Percentiles rank a stretch among this genome's conserved stretches.
These are phyloP conservation scores for Erigeron canadensis DNA, from an alignment of 129 eudicot species.

Conservation along the genomic window DNA sequence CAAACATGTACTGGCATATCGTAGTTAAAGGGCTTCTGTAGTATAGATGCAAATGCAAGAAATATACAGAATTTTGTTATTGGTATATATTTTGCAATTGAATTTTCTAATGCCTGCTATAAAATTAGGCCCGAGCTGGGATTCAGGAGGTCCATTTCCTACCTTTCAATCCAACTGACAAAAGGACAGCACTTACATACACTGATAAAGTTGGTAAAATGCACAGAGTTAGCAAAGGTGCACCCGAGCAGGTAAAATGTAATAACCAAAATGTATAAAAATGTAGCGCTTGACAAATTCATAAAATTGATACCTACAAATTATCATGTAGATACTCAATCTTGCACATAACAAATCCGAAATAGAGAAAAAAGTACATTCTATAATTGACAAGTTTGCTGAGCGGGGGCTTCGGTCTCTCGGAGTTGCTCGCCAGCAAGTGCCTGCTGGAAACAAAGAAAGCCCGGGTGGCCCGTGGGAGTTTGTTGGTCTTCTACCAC, in stretches of 20 bases:
- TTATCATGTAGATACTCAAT: conserved; percentile 55
- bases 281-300: background rate
- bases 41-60: background rate
- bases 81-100: background rate
- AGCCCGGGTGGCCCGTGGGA: conserved; percentile 90
- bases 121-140: conserved; percentile 77
- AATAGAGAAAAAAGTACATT: conserved; percentile 58
- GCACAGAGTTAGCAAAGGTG: conserved; percentile 98
- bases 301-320: conserved; percentile 1
- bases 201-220: conserved; percentile 64
- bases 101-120: background rate
- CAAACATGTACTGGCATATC: background rate
- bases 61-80: background rate
- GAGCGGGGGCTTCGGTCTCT: conserved; percentile 92
- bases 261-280: conserved; percentile 5
- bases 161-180: conserved; percentile 92
- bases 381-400: conserved; percentile 77
- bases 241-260: conserved; percentile 77
- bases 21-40: background rate
- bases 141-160: conserved; percentile 84
- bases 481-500: conserved; percentile 80
- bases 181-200: conserved; percentile 84
- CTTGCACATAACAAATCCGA: conserved; percentile 73
- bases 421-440: conserved; percentile 84
- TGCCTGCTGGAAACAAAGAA: conserved; percentile 70